Evolutionary conservation across 257 asterid genomes (phyloP).

Genomic region (Gardenia jasminoides): DNA sequence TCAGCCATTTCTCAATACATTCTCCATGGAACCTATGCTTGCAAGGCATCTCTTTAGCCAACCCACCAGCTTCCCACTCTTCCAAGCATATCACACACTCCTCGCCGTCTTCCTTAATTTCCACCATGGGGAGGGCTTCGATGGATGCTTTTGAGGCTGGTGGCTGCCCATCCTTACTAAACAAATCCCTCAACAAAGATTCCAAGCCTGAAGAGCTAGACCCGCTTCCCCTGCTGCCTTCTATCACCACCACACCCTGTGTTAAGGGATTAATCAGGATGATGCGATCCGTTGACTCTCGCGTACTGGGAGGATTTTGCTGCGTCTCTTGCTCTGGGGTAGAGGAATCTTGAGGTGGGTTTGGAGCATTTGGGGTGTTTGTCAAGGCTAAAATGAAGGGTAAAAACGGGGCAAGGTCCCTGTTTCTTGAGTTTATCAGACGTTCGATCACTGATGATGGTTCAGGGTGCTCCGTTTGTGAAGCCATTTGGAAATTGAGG

Average conservation of each 20-base stretch:
- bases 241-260: constrained; percentile 53
- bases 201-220: constrained; percentile 30
- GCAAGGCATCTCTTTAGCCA: constrained; percentile 73
- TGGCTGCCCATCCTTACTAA: constrained; percentile 50
- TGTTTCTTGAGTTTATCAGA: constrained; percentile 43
- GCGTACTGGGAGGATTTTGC: constrained; percentile 1
- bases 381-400: constrained; percentile 45
- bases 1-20: constrained; percentile 69
- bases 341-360: constrained; percentile 28
- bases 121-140: constrained; percentile 49
- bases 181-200: constrained; percentile 31
- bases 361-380: constrained; percentile 11
- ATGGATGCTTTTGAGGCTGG: constrained; percentile 77
- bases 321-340: constrained; percentile 26
- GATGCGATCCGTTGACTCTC: constrained; percentile 35
- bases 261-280: constrained; percentile 57
- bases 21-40: constrained; percentile 59
- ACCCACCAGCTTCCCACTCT: constrained; percentile 45
- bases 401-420: constrained; percentile 39
- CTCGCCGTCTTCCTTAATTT: constrained; percentile 28
- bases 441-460: constrained; percentile 29
- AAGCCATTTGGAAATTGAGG: constrained; percentile 35
- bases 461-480: constrained; percentile 34
- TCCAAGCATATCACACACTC: constrained; percentile 74
- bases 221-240: constrained; percentile 5